Evolutionary conservation across 192 early-diverging fungal genomes (phyloP), one percentile per base, ranked within the genome.

Genomic region (Coemansia sp.): DNA sequence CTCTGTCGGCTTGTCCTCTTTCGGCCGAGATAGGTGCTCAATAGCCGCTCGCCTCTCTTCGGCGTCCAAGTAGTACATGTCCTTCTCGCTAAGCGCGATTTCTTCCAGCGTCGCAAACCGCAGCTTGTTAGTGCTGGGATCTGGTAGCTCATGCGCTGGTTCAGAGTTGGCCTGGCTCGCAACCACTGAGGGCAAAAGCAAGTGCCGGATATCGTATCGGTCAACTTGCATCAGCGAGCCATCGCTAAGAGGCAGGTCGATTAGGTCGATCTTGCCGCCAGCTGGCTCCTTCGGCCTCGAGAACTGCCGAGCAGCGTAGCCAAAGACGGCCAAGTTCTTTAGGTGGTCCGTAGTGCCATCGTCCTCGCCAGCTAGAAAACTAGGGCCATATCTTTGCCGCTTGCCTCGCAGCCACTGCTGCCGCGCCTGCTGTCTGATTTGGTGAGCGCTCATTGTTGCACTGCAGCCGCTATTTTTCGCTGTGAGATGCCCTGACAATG

Each of bases 191-290:
- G 54, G 14, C 2, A 31, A 40, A 2, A 79, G 38, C 47, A 81
- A 27, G 31, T 81, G 69, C n/a, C 79, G 65, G 41, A 72, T 47
- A 31, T 82, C 79, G 46, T 73, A 82, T 17, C 79, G 41, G 60
- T 82, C 79, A 6, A 69, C 71, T 4, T 25, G 19, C 12, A 60
- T 35, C 27, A 31, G 27, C 27, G 29, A 32, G 6, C 42, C 25
- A 29, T 46, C 20, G 49, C 40, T 20, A 17, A 36, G 38, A 4
- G 29, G 54, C 0, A 73, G 59, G 51, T 64, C 62, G 29, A 73
- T 67, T 15, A 79, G 62, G 7, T 29, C 59, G 7, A 22, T 38
- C 4, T 38, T 35, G 38, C 53, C 45, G 10, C 1, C 15, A 19
- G 6, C 20, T 22, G 41, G n/a, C 46, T 22, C 24, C 42, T 32